These are phyloP conservation scores for Emydomyces testavorans DNA, from an alignment of 2,329 filamentous ascomycete genomes.

Conservation along the genomic window DNA sequence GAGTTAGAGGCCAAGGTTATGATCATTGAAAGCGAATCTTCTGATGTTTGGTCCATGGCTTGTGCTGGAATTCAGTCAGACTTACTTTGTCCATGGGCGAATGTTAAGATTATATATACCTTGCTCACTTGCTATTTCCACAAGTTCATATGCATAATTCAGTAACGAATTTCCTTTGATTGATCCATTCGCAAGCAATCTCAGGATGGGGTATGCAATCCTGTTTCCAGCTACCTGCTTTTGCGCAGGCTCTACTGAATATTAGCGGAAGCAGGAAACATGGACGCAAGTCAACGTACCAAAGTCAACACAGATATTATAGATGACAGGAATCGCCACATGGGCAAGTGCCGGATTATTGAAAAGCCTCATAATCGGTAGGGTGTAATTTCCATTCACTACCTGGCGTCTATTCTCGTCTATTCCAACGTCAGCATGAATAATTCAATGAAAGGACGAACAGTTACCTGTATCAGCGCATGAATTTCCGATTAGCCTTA, in stretches of 20 bases:
- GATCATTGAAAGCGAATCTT: slow-evolving; percentile 28
- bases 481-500: slow-evolving; percentile 36
- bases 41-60: slow-evolving; percentile 27
- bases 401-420: slow-evolving; percentile 35
- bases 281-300: slow-evolving; percentile 21
- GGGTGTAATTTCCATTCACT: slow-evolving; percentile 30
- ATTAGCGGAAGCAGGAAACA: neutral
- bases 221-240: slow-evolving; percentile 29
- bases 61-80: slow-evolving; percentile 20
- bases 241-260: slow-evolving; percentile 29
- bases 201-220: slow-evolving; percentile 29
- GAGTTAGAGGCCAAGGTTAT: slow-evolving; percentile 25
- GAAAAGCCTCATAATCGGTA: slow-evolving; percentile 29
- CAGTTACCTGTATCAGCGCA: slow-evolving; percentile 35
- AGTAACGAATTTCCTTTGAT: slow-evolving; percentile 28
- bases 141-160: slow-evolving; percentile 31
- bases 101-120: slow-evolving; percentile 20
- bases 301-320: slow-evolving; percentile 38
- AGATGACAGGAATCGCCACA: slow-evolving; percentile 35
- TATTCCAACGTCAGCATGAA: slow-evolving; percentile 15
- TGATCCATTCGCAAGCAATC: slow-evolving; percentile 25
- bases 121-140: slow-evolving; percentile 32
- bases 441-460: neutral
- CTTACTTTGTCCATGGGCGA: neutral
- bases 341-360: slow-evolving; percentile 27